A percentile compares a stretch with the other conserved stretches of the same genome.
phyloP scores from a whole-genome alignment of 495 filamentous ascomycete species.

The Penicillium soppii region DNA sequence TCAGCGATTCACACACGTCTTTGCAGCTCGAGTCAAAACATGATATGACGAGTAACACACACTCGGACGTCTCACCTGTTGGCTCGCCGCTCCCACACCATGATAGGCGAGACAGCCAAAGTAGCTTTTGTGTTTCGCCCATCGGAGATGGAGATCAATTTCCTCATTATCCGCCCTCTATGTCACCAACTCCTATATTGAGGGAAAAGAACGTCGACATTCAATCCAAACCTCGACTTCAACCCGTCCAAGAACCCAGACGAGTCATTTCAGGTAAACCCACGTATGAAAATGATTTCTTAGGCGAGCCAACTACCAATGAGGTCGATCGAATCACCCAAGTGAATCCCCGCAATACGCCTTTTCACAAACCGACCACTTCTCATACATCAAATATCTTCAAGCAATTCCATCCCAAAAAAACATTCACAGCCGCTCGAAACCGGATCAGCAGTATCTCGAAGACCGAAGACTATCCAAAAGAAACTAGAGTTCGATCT shows the following conservation, averaged over 20 bases:
- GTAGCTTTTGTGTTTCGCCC: constrained; percentile 47
- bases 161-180: constrained; percentile 9
- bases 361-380: constrained; percentile 22
- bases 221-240: background rate
- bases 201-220: background rate
- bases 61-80: constrained; percentile 47
- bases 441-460: constrained; percentile 23
- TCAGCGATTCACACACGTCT: background rate
- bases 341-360: constrained; percentile 18
- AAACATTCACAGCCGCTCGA: constrained; percentile 28
- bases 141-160: constrained; percentile 33
- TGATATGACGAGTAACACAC: constrained; percentile 3
- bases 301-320: constrained; percentile 46
- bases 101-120: constrained; percentile 19
- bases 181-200: constrained; percentile 5
- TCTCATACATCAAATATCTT: constrained; percentile 26
- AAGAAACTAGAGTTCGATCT: constrained; percentile 21
- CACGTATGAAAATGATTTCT: constrained; percentile 50
- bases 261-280: constrained; percentile 14
- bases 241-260: constrained; percentile 7
- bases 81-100: constrained; percentile 31
- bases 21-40: background rate
- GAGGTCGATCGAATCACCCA: constrained; percentile 27
- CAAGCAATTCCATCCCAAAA: constrained; percentile 30
- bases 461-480: constrained; percentile 21